Evolutionary conservation across 768 basidiomycete genomes (phyloP).

Genomic region (Dacryopinax primogenitus): DNA sequence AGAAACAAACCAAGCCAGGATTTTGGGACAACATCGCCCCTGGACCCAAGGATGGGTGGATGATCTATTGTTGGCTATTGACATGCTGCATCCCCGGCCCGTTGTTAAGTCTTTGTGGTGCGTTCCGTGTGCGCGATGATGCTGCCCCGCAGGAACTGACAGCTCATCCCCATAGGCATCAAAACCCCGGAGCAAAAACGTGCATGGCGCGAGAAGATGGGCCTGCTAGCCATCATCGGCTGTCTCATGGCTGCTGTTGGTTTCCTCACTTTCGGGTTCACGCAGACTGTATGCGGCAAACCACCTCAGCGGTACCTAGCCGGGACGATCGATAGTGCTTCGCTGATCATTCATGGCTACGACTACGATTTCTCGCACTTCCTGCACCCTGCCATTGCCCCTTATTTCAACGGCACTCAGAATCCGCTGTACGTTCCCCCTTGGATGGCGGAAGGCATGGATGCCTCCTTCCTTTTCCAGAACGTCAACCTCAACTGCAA

Average conservation of each 20-base stretch:
- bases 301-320: conserved; percentile 73
- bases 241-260: conserved; percentile 86
- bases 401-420: conserved; percentile 57
- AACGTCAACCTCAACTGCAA: conserved; percentile 74
- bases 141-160: conserved; percentile 9
- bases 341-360: conserved; percentile 83
- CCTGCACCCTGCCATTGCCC: conserved; percentile 59
- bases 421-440: conserved; percentile 71
- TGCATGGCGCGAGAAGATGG: conserved; percentile 98
- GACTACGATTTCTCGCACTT: conserved; percentile 85
- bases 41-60: conserved; percentile 88
- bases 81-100: conserved; percentile 75
- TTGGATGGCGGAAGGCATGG: conserved; percentile 73
- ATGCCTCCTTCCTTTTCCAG: conserved; percentile 92
- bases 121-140: conserved; percentile 24
- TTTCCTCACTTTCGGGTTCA: conserved; percentile 98
- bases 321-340: conserved; percentile 50
- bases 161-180: conserved; percentile 44
- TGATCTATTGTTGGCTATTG: conserved; percentile 79
- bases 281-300: conserved; percentile 79
- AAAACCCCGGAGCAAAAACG: conserved; percentile 83
- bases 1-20: conserved; percentile 33
- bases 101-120: conserved; percentile 65
- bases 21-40: conserved; percentile 65
- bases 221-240: conserved; percentile 67